These are phyloP conservation scores for Apodospora peruviana DNA, from an alignment of 495 filamentous ascomycete genomes.

Conservation along the genomic window DNA sequence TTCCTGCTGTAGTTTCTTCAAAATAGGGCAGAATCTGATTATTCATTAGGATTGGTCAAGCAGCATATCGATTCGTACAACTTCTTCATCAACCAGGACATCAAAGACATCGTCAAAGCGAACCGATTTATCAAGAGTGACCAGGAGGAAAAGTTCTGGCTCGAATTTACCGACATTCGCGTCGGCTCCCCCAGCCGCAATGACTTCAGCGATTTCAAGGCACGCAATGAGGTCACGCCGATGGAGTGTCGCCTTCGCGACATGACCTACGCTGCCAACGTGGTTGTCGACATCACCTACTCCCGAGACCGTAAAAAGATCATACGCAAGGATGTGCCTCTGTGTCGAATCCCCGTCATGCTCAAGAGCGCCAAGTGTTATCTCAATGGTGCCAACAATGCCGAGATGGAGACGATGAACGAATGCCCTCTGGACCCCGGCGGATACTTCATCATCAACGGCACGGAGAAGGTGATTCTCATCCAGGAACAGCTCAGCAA, in stretches of 20 bases:
- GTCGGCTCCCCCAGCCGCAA: conserved; percentile 71
- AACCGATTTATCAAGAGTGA: conserved; percentile 83
- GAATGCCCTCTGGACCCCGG: conserved; percentile 96
- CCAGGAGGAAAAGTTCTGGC: conserved; percentile 77
- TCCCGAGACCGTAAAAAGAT: conserved; percentile 68
- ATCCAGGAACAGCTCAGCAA: conserved; percentile 98
- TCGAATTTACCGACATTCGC: conserved; percentile 85
- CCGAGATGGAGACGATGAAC: conserved; percentile 78
- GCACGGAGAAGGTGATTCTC: conserved; percentile 93
- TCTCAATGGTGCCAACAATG: conserved; percentile 70
- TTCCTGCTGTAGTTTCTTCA: no score
- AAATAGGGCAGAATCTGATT: no score
- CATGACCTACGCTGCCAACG: conserved; percentile 89
- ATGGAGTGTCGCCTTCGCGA: conserved; percentile 95
- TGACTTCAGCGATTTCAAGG: conserved; percentile 59
- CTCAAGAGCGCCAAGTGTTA: conserved; percentile 90
- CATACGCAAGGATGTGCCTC: conserved; percentile 61
- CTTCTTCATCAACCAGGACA: conserved; percentile 88
- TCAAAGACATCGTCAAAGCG: conserved; percentile 91
- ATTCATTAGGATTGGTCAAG: conserved; percentile 33
- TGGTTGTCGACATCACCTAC: conserved; percentile 84
- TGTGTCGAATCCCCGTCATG: conserved; percentile 95
- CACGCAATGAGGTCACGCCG: conserved; percentile 65
- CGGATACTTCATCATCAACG: conserved; percentile 86
- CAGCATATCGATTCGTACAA: conserved; percentile 96